Percentiles rank a stretch among this genome's conserved stretches.
These are phyloP conservation scores for Jasminum sambac DNA, from an alignment of 257 asterid species.

Conservation along the genomic window DNA sequence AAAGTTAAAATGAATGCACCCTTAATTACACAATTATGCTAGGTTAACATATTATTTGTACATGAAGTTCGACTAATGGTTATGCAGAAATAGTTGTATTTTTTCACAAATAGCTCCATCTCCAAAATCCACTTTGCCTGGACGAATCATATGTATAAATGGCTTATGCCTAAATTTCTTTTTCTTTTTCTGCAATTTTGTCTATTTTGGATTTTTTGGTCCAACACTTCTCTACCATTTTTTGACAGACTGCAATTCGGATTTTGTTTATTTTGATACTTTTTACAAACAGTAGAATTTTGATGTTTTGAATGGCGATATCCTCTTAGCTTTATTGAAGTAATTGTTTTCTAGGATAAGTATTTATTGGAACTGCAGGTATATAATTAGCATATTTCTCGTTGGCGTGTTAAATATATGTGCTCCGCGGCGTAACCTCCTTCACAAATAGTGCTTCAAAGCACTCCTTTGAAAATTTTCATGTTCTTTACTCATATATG, in stretches of 20 bases:
- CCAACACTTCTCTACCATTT: background rate
- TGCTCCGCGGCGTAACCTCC: constrained; percentile 5
- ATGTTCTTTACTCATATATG: background rate
- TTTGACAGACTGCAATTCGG: background rate
- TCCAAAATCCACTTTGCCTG: too few relatives aligned
- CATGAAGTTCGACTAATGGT: too few relatives aligned
- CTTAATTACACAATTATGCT: too few relatives aligned
- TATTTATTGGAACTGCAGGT: constrained; percentile 9
- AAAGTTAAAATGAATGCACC: too few relatives aligned
- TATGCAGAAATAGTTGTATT: too few relatives aligned
- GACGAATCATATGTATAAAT: too few relatives aligned
- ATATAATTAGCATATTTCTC: background rate
- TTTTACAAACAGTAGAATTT: background rate
- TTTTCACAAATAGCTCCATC: too few relatives aligned
- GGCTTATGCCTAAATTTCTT: too few relatives aligned
- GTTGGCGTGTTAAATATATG: constrained; percentile 14
- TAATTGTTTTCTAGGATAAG: background rate
- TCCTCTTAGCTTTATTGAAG: background rate
- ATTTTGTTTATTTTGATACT: background rate
- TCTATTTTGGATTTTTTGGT: background rate
- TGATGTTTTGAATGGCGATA: background rate
- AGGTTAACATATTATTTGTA: too few relatives aligned
- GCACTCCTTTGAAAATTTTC: constrained; percentile 19
- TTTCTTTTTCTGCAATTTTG: background rate
- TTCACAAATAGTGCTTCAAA: background rate